A percentile compares a stretch with the other conserved stretches of the same genome.
Evolutionary conservation across 208 protist genomes (phyloP).

Genomic region (Trypanosoma grayi): DNA sequence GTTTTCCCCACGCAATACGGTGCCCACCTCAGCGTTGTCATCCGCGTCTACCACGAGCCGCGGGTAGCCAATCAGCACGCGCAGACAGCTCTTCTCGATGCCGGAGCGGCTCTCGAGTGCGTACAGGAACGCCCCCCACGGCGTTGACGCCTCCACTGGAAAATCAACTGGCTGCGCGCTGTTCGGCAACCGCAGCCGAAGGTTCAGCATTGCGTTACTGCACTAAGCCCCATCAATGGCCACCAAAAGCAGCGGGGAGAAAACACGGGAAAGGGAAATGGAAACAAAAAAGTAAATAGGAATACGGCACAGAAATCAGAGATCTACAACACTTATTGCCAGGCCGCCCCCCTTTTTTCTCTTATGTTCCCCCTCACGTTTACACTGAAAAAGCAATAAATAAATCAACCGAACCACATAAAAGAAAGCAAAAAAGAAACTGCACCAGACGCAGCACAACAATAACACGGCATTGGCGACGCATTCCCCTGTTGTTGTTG

Average conservation of each 20-base stretch:
- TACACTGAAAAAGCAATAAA: too few relatives aligned
- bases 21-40: conserved; percentile 27
- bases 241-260: conserved; percentile 1
- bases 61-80: conserved; percentile 75
- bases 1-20: conserved; percentile 50
- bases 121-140: conserved; percentile 37
- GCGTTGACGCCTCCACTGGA: conserved; percentile 35
- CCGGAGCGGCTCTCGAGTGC: conserved; percentile 33
- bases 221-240: neutral
- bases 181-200: conserved; percentile 72
- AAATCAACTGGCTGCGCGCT: conserved; percentile 34
- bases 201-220: conserved; percentile 29
- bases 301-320: too few relatives aligned
- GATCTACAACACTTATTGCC: too few relatives aligned
- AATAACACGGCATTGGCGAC: too few relatives aligned
- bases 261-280: conserved; percentile 6
- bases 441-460: too few relatives aligned
- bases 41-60: conserved; percentile 60
- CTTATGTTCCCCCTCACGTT: too few relatives aligned
- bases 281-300: neutral
- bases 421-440: too few relatives aligned
- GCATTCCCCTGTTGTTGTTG: too few relatives aligned
- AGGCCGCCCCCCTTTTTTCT: too few relatives aligned
- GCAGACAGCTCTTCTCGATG: conserved; percentile 38
- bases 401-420: too few relatives aligned